Evolutionary conservation across 2,329 filamentous ascomycete genomes (phyloP).

Genomic region (Ophiostoma ips): DNA sequence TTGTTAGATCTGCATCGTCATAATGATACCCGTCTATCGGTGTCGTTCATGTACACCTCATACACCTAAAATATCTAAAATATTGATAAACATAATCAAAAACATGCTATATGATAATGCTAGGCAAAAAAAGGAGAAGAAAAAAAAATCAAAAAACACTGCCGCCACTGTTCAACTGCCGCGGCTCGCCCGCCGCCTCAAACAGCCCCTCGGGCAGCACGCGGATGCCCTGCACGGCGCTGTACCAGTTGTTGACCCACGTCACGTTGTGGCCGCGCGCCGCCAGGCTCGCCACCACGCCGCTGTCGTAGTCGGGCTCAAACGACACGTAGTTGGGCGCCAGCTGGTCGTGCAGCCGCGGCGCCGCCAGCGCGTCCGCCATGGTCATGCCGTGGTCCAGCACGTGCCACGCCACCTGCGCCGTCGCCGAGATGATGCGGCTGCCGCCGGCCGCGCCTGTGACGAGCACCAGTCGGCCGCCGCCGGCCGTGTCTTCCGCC

Average conservation of each 20-base stretch:
- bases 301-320: constrained; percentile 59
- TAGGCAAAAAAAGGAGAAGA: too few relatives aligned
- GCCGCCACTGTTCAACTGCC: constrained; percentile 61
- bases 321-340: constrained; percentile 54
- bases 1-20: too few relatives aligned
- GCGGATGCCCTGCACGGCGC: constrained; percentile 60
- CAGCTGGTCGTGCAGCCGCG: constrained; percentile 72
- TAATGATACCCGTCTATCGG: too few relatives aligned
- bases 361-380: constrained; percentile 48
- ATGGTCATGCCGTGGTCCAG: constrained; percentile 53
- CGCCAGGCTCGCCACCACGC: constrained; percentile 52
- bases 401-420: constrained; percentile 64
- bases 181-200: constrained; percentile 71
- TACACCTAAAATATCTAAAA: too few relatives aligned
- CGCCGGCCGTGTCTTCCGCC: constrained; percentile 48
- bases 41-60: too few relatives aligned
- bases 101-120: too few relatives aligned
- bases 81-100: too few relatives aligned
- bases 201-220: constrained; percentile 51
- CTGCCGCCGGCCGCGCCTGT: constrained; percentile 72
- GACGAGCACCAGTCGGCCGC: constrained; percentile 42
- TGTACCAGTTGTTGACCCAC: constrained; percentile 43
- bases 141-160: constrained; percentile 30
- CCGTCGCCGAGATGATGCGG: constrained; percentile 68
- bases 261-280: constrained; percentile 60